Conservation (phyloP, 1,284 basidiomycete genomes). For the Cutaneotrichosporon arboriforme region DNA sequence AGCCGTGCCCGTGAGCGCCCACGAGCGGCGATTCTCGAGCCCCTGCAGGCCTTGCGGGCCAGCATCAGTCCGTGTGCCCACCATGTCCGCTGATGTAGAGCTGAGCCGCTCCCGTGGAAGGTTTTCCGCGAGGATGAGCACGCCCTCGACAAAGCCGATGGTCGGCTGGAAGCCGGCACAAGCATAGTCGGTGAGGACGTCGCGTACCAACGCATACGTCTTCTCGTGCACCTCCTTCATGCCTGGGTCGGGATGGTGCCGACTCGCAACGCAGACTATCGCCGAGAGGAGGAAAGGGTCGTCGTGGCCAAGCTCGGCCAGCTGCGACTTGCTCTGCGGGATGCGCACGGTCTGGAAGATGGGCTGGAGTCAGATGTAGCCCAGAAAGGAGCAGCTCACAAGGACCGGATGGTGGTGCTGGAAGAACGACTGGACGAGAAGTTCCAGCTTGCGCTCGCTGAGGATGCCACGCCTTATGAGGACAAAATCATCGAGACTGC, state of each 20-base stretch:
- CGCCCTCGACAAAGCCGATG: constrained; percentile 49
- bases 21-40: constrained; percentile 46
- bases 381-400: constrained; percentile 24
- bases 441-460: constrained; percentile 28
- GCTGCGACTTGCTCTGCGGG: constrained; percentile 38
- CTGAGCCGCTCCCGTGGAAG: constrained; percentile 27
- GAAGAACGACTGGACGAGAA: constrained; percentile 43
- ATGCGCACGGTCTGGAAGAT: constrained; percentile 46
- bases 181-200: constrained; percentile 40
- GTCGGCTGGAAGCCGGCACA: constrained; percentile 42
- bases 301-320: constrained; percentile 36
- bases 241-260: constrained; percentile 33
- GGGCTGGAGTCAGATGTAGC: constrained; percentile 24
- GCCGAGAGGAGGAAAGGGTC: constrained; percentile 46
- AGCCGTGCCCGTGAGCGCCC: constrained; percentile 48
- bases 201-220: constrained; percentile 36
- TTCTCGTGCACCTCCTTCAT: constrained; percentile 35
- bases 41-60: constrained; percentile 33
- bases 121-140: constrained; percentile 47
- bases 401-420: constrained; percentile 44
- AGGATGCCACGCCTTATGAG: constrained; percentile 42
- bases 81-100: constrained; percentile 13
- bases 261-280: constrained; percentile 45
- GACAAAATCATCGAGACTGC: constrained; percentile 31
- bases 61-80: constrained; percentile 20